These are phyloP conservation scores for Hawksworthiomyces lignivorus DNA, from an alignment of 2,329 filamentous ascomycete genomes.

Conservation along the genomic window DNA sequence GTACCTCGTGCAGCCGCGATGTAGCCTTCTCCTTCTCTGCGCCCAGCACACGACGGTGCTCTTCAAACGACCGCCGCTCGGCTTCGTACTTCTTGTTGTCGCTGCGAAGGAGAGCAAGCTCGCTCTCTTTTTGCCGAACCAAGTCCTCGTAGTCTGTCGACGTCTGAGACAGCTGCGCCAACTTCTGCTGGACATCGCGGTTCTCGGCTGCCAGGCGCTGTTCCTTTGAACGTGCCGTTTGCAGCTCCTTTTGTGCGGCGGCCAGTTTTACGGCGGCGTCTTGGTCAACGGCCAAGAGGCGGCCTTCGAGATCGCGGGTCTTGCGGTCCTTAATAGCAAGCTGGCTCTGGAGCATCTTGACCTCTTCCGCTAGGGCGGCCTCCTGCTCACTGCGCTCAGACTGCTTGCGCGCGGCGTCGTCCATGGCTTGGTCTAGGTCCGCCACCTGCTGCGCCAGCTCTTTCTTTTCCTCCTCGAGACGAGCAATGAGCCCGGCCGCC, in stretches of 20 bases:
- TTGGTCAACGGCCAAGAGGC: conserved; percentile 77
- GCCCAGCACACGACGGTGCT: conserved; percentile 64
- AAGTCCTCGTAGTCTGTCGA: conserved; percentile 94
- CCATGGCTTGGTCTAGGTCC: conserved; percentile 62
- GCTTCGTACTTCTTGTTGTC: conserved; percentile 79
- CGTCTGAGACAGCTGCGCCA: conserved; percentile 79
- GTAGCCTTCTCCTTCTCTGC: conserved; percentile 74
- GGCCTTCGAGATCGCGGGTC: conserved; percentile 75
- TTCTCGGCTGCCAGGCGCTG: conserved; percentile 75
- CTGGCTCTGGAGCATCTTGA: conserved; percentile 88
- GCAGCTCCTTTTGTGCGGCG: conserved; percentile 69
- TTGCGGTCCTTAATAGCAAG: conserved; percentile 84
- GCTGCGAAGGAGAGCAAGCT: conserved; percentile 73
- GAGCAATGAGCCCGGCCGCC: conserved; percentile 77
- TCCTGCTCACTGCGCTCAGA: conserved; percentile 70
- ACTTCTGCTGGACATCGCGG: conserved; percentile 71
- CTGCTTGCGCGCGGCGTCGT: conserved; percentile 61
- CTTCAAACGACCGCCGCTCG: conserved; percentile 70
- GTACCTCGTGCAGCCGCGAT: conserved; percentile 69
- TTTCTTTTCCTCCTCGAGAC: conserved; percentile 79
- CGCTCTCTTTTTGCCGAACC: conserved; percentile 87
- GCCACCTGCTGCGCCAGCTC: conserved; percentile 60
- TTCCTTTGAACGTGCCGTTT: conserved; percentile 64
- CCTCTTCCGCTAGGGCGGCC: conserved; percentile 68
- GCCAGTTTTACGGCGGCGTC: conserved; percentile 82